phyloP scores from a whole-genome alignment of 1,284 basidiomycete genomes.

The Tetrapyrgos nigripes region DNA sequence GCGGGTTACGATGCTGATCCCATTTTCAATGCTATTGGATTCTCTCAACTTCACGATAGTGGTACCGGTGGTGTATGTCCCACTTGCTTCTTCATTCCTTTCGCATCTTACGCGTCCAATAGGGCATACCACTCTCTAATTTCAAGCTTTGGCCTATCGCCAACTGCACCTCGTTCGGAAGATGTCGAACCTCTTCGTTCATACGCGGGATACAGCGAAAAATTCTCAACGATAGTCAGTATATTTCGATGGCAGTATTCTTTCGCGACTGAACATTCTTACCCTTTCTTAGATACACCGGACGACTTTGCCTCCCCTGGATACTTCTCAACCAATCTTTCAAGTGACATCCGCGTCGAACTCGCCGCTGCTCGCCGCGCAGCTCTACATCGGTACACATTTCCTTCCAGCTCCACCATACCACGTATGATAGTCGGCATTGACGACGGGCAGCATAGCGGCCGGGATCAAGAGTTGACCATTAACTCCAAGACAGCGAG shows the following conservation, averaged over 20 bases:
- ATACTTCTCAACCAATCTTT: slow-evolving; percentile 66
- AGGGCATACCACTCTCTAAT: slow-evolving; percentile 64
- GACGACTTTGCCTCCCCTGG: slow-evolving; percentile 68
- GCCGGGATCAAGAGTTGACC: slow-evolving; percentile 49
- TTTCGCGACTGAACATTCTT: neutral
- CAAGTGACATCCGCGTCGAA: slow-evolving; percentile 62
- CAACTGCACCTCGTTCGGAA: slow-evolving; percentile 55
- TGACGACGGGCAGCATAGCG: slow-evolving; percentile 61
- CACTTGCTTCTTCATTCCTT: neutral
- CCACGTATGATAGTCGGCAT: slow-evolving; percentile 63
- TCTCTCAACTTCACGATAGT: slow-evolving; percentile 68
- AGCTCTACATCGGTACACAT: slow-evolving; percentile 61
- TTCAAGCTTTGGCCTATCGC: slow-evolving; percentile 66
- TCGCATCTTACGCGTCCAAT: neutral
- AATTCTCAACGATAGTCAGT: slow-evolving; percentile 49
- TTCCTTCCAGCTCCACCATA: slow-evolving; percentile 44
- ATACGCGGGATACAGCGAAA: slow-evolving; percentile 52
- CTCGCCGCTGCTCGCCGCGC: slow-evolving; percentile 62
- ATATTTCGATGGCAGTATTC: neutral
- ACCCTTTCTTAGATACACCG: slow-evolving; percentile 46
- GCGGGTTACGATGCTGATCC: slow-evolving; percentile 64
- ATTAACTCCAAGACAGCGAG: slow-evolving; percentile 53
- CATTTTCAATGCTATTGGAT: slow-evolving; percentile 59
- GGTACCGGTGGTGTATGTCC: slow-evolving; percentile 61
- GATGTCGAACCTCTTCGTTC: slow-evolving; percentile 53